Percentiles rank a stretch among this genome's conserved stretches.
These are phyloP conservation scores for Linanthus parryae DNA, from an alignment of 148 eudicot species.

Conservation along the genomic window DNA sequence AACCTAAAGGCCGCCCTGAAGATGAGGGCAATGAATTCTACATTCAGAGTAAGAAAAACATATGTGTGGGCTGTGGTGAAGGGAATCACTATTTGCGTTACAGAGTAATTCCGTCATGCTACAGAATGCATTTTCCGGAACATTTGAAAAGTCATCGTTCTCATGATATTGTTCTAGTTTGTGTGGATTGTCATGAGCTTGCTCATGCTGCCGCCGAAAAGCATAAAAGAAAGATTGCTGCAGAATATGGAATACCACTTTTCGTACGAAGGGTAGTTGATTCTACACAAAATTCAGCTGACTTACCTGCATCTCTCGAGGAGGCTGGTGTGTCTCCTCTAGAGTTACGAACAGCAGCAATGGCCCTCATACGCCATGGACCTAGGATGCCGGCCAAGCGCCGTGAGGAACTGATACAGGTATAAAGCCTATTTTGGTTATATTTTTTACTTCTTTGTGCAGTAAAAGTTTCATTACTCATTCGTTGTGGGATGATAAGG, in stretches of 20 bases:
- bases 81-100: conserved; percentile 88
- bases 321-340: conserved; percentile 85
- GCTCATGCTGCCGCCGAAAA: conserved; percentile 98
- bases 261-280: conserved; percentile 69
- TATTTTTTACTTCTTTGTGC: not conserved
- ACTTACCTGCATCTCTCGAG: conserved; percentile 28
- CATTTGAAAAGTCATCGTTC: conserved; percentile 97
- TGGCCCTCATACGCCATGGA: conserved; percentile 95
- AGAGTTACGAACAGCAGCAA: conserved; percentile 79
- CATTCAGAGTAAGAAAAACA: conserved; percentile 89
- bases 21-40: conserved; percentile 94
- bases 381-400: conserved; percentile 78
- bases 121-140: conserved; percentile 97
- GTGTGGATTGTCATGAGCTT: conserved; percentile 96
- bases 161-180: conserved; percentile 95
- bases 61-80: conserved; percentile 98
- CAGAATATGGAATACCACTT: conserved; percentile 81
- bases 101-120: conserved; percentile 95
- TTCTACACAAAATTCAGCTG: conserved; percentile 31
- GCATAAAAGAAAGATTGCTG: conserved; percentile 66
- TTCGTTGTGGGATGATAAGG: not conserved
- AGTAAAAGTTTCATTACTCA: not conserved
- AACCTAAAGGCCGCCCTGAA: conserved; percentile 98
- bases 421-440: conserved; percentile 14
- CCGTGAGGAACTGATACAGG: conserved; percentile 79